These are phyloP conservation scores for Fusarium humuli DNA, from an alignment of 2,329 filamentous ascomycete species.

Conservation along the genomic window DNA sequence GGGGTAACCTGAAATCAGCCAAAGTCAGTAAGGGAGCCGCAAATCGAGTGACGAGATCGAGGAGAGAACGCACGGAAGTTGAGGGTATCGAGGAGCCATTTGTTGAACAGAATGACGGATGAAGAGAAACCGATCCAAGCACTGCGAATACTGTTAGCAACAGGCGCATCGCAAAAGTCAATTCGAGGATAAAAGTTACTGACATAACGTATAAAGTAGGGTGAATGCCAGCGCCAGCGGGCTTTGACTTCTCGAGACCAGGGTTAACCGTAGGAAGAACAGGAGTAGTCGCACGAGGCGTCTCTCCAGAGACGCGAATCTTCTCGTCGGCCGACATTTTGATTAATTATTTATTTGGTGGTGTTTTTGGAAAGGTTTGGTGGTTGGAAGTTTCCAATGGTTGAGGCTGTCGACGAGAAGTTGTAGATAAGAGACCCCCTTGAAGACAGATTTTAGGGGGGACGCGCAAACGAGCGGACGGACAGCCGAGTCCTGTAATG, in stretches of 20 bases:
- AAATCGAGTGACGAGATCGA: constrained; percentile 7
- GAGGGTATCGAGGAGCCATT: constrained; percentile 91
- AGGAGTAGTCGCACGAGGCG: constrained; percentile 69
- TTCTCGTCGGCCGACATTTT: constrained; percentile 75
- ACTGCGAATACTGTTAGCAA: constrained; percentile 60
- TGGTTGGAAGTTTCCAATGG: constrained; percentile 10
- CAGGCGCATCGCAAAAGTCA: background rate
- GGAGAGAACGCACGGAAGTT: constrained; percentile 71
- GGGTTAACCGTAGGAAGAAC: constrained; percentile 86
- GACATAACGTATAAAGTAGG: constrained; percentile 86
- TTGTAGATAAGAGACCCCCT: constrained; percentile 44
- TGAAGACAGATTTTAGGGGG: constrained; percentile 50
- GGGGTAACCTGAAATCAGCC: constrained; percentile 65
- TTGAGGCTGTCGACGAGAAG: constrained; percentile 34
- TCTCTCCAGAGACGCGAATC: constrained; percentile 83
- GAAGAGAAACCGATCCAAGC: constrained; percentile 94
- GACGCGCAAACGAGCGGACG: constrained; percentile 56
- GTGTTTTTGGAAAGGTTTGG: constrained; percentile 42
- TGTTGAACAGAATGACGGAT: constrained; percentile 98
- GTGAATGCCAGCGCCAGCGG: constrained; percentile 74
- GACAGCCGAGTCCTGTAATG: constrained; percentile 52
- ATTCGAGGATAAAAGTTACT: constrained; percentile 47
- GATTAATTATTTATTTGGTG: constrained; percentile 59
- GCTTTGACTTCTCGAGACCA: constrained; percentile 75
- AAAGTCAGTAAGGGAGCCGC: constrained; percentile 31